Base-by-base conservation (phyloP, 192 early-diverging fungal genomes). In the Coemansia sp. region DNA sequence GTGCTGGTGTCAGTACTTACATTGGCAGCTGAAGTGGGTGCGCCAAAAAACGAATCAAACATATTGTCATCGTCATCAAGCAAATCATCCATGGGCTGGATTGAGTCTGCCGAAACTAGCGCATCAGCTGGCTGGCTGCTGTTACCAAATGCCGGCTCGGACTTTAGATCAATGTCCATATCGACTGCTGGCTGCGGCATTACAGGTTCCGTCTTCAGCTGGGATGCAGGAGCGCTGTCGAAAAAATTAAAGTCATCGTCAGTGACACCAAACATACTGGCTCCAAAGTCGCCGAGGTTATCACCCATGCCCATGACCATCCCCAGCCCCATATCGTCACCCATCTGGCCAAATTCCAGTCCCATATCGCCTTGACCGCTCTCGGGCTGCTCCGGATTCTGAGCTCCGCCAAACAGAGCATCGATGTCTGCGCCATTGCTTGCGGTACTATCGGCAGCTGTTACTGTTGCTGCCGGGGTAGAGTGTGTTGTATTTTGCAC, bases 171-270 rank as follows among this genome's bases (percentile, higher is more conserved):
- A 14, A 59, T 14, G 20, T 55, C 49, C 3, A 39, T 39, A 10
- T 36, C 45, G 7, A 50, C 19, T 1, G 36, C 18, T 2, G 64
- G 19, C n/a, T 59, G 52, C n/a, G 33, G 6, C 19, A 33, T 16
- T 31, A 14, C 20, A 5, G 33, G 6, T 2, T 49, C 60, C 0
- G 31, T 9, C 21, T 65, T 65, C 13, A 49, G 50, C 26, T 62
- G 70, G n/a, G 61, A 59, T 7, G 70, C 11, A 6, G 73, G 67
- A 9, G 63, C 60, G n/a, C 38, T 65, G 56, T 77, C 73, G 13
- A 77, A 77, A 36, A 77, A 77, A 46, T 50, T 70, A 59, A 77
- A 77, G 55, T 77, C 73, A 38, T 77, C 73, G 40, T 77, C 73
- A 8, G 73, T 77, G 20, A 77, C 63, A n/a, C 67, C 73, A 69